phyloP scores from a whole-genome alignment of 441 rosid species.

The Kokia cookei region DNA sequence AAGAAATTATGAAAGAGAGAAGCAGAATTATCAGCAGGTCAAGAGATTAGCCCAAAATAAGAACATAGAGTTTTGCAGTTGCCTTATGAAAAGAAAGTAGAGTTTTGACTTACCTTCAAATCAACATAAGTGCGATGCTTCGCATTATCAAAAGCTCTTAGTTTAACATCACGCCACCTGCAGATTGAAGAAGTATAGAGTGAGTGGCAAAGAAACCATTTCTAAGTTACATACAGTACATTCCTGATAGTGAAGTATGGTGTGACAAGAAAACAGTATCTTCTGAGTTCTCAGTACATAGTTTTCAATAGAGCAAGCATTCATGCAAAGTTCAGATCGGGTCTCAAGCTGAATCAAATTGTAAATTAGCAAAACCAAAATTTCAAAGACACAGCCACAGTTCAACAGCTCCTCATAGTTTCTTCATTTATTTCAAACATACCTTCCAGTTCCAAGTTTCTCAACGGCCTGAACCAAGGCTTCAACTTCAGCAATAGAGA shows the following conservation, averaged over 20 bases:
- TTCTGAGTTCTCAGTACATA: neutral
- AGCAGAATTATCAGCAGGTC: neutral
- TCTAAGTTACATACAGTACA: neutral
- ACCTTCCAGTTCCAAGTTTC: conserved; percentile 99
- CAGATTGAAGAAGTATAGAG: conserved; percentile 5
- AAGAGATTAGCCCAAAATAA: too few species aligned
- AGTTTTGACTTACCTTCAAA: conserved; percentile 61
- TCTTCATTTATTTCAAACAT: conserved; percentile 1
- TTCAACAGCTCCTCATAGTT: neutral
- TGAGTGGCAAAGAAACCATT: neutral
- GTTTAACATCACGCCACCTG: conserved; percentile 97
- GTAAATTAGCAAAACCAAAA: neutral
- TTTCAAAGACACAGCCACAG: neutral
- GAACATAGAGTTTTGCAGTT: neutral
- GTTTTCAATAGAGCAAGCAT: neutral
- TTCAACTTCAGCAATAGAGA: conserved; percentile 97
- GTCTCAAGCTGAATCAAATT: neutral
- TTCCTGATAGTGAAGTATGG: neutral
- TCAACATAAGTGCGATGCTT: conserved; percentile 97
- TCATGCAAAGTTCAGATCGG: neutral
- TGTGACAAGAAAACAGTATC: neutral
- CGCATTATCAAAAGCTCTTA: conserved; percentile 80
- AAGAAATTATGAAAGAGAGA: neutral
- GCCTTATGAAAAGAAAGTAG: neutral
- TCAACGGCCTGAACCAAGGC: conserved; percentile 97